Evolutionary conservation across 345 rosid genomes (phyloP).

Genomic region (Boechera stricta): DNA sequence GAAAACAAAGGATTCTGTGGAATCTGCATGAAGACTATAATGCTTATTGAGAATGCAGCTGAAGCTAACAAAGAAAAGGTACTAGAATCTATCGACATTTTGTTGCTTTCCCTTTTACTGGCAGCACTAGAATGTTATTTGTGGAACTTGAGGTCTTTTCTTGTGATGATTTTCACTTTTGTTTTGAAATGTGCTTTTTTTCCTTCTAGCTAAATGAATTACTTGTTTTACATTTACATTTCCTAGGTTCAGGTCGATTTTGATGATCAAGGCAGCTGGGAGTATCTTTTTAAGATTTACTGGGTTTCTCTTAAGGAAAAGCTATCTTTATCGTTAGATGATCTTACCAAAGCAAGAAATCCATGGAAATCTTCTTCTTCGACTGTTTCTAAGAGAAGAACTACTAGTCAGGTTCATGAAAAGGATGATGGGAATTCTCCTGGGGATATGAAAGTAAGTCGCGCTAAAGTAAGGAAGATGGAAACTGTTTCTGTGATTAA

Average conservation of each 20-base stretch:
- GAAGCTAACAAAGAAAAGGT: constrained; percentile 49
- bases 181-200: background rate
- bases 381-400: constrained; percentile 42
- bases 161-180: background rate
- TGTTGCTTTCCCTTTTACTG: background rate
- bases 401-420: constrained; percentile 44
- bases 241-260: constrained; percentile 90
- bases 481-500: constrained; percentile 37
- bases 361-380: constrained; percentile 69
- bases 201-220: background rate
- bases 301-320: constrained; percentile 82
- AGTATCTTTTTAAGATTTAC: constrained; percentile 94
- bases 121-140: background rate
- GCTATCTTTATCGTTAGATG: constrained; percentile 65
- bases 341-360: constrained; percentile 71
- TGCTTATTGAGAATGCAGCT: constrained; percentile 81
- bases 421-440: constrained; percentile 39
- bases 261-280: constrained; percentile 97
- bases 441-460: constrained; percentile 50
- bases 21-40: constrained; percentile 78
- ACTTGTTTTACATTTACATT: background rate
- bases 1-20: constrained; percentile 92
- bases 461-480: constrained; percentile 59
- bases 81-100: constrained; percentile 8
- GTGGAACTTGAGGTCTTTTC: background rate